phyloP scores from a whole-genome alignment of 306 rosid genomes.

The Cajanus cajan region DNA sequence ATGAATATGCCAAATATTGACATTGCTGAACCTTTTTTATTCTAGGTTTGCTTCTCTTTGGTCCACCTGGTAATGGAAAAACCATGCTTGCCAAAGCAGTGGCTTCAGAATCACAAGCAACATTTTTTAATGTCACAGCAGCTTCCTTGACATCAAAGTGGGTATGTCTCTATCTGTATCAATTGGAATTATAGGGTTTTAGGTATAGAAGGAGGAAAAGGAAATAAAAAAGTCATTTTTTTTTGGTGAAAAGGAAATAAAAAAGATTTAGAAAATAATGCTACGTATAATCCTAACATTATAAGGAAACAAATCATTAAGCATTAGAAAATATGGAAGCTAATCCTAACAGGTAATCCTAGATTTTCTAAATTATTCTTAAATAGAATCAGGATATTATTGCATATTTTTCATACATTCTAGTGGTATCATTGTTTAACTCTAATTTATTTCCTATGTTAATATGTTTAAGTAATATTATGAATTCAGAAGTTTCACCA shows the following conservation, averaged over 20 bases:
- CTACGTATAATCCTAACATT: background rate
- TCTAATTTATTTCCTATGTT: background rate
- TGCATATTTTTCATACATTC: background rate
- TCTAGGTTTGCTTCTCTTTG: conserved; percentile 93
- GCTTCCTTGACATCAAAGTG: conserved; percentile 97
- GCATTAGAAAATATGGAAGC: background rate
- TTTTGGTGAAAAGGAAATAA: background rate
- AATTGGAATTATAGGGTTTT: background rate
- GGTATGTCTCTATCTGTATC: conserved; percentile 55
- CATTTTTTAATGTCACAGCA: conserved; percentile 88
- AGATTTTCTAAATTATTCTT: background rate
- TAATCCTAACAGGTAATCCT: background rate
- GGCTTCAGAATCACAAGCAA: conserved; percentile 96
- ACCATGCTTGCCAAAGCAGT: conserved; percentile 99
- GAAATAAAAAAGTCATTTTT: background rate
- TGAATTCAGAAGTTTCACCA: conserved; percentile 17
- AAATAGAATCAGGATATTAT: background rate
- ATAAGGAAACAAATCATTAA: background rate
- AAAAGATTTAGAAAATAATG: background rate
- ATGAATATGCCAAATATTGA: conserved; percentile 16
- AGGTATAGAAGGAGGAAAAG: background rate
- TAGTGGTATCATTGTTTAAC: background rate
- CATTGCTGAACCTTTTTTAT: conserved; percentile 23
- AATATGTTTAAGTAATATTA: conserved; percentile 19
- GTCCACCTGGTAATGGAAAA: conserved; percentile 98